Evolutionary conservation across 306 rosid genomes (phyloP).

Genomic region (Luffa acutangula): DNA sequence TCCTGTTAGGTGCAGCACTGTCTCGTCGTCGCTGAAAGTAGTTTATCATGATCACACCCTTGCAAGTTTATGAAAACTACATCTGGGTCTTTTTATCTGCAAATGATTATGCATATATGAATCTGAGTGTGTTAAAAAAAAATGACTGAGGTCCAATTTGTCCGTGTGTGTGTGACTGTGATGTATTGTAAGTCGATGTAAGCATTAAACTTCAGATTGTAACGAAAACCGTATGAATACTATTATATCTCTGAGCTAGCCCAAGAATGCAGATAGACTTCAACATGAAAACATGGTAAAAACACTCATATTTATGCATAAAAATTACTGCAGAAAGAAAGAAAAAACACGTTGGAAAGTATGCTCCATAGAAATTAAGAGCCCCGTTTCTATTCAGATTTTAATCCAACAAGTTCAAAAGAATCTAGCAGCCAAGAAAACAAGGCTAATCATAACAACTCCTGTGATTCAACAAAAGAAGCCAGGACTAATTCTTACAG

Average conservation of each 20-base stretch:
- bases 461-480: not conserved
- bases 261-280: not conserved
- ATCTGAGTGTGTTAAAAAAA: not conserved
- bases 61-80: not conserved
- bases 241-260: not conserved
- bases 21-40: constrained; percentile 23
- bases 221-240: not conserved
- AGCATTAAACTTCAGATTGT: not conserved
- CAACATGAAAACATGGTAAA: not conserved
- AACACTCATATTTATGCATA: not conserved
- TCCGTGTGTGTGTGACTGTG: not conserved
- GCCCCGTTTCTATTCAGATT: not conserved
- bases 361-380: not conserved
- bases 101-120: not conserved
- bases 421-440: not conserved
- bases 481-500: not conserved
- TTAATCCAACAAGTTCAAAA: not conserved
- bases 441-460: not conserved
- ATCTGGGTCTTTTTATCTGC: not conserved
- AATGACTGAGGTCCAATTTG: not conserved
- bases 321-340: not conserved
- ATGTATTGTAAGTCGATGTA: not conserved
- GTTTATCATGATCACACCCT: not conserved
- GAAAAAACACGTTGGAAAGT: not conserved
- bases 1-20: constrained; percentile 28